A percentile compares a stretch with the other conserved stretches of the same genome.
phyloP scores from a whole-genome alignment of 2,329 filamentous ascomycete species.

The Cryoendolithus antarcticus region DNA sequence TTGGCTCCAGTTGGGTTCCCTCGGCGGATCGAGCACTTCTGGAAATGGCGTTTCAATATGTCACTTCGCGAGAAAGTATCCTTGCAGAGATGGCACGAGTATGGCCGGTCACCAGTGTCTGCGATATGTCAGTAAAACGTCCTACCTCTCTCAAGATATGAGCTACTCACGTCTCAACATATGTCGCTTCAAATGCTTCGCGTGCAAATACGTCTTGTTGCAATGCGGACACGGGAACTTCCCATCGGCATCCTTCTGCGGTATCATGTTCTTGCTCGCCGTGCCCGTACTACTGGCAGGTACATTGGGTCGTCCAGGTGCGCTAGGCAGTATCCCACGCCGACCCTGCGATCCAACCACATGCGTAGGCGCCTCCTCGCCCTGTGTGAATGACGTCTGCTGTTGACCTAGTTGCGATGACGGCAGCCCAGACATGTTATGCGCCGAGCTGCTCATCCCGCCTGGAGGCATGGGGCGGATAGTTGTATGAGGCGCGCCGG shows the following conservation, averaged over 20 bases:
- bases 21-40: constrained; percentile 93
- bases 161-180: constrained; percentile 82
- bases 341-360: constrained; percentile 92
- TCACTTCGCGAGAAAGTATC: constrained; percentile 97
- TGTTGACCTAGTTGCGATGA: constrained; percentile 20
- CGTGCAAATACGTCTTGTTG: constrained; percentile 94
- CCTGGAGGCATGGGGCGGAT: constrained; percentile 29
- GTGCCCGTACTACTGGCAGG: constrained; percentile 51
- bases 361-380: constrained; percentile 54
- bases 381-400: constrained; percentile 24
- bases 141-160: constrained; percentile 4
- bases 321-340: constrained; percentile 80
- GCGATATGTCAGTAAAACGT: constrained; percentile 24
- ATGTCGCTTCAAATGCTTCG: constrained; percentile 95
- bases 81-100: constrained; percentile 95
- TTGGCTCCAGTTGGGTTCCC: constrained; percentile 92
- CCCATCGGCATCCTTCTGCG: constrained; percentile 89
- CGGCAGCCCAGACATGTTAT: constrained; percentile 19
- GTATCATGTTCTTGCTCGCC: constrained; percentile 64
- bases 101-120: constrained; percentile 97
- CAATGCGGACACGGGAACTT: constrained; percentile 98
- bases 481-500: constrained; percentile 23
- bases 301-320: constrained; percentile 71
- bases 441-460: constrained; percentile 21
- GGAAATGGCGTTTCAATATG: constrained; percentile 96